Base-by-base conservation (phyloP, 2,329 filamentous ascomycete species). In the Colletotrichum paranaense region DNA sequence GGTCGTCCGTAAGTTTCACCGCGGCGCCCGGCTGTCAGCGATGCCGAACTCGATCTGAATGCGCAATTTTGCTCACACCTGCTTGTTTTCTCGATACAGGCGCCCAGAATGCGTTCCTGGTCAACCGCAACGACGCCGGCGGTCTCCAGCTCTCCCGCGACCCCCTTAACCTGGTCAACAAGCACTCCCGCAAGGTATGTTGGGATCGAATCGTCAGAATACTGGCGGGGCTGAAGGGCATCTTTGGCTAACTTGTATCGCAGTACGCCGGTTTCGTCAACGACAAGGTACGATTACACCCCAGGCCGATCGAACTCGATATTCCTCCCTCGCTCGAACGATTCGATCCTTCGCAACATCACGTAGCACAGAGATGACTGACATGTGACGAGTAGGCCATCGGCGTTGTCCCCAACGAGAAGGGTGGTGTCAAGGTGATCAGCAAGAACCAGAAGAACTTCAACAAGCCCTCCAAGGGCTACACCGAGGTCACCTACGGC, bases 211-310 rank as follows among this genome's bases (percentile, higher is more conserved):
- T 4, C 22, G 28, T 38, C 53, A 38, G 38, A 38, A 3, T 5
- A 28, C 32, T n/a, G 58, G 16, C 24, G 24, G 30, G 19, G 28
- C 24, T 24, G 32, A n/a, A n/a, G 58, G 8, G 55, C 59, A 42
- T 32, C 19, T 63, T 63, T 49, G 32, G 78, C 84, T 88, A 81
- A 88, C 78, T 70, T 35, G 62, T 57, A 68, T 68, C 76, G 76
- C 83, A 97, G 94, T 91, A 98, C 86, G 94, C 94, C 81, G 97
- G 97, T 82, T 97, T 95, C 86, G 92, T 94, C 86, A 98, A 97
- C 89, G 91, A 92, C 85, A 97, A 98, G 94, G 95, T 97, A 93
- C 78, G 76, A 62, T 30, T 55, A 53, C 7, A 53, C 24, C 30
- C 52, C 35, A 22, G 8, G 5, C 6, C 19, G 52, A 63, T 26